Base-by-base conservation (phyloP, 2,329 filamentous ascomycete species). In the Cordyceps javanica region DNA sequence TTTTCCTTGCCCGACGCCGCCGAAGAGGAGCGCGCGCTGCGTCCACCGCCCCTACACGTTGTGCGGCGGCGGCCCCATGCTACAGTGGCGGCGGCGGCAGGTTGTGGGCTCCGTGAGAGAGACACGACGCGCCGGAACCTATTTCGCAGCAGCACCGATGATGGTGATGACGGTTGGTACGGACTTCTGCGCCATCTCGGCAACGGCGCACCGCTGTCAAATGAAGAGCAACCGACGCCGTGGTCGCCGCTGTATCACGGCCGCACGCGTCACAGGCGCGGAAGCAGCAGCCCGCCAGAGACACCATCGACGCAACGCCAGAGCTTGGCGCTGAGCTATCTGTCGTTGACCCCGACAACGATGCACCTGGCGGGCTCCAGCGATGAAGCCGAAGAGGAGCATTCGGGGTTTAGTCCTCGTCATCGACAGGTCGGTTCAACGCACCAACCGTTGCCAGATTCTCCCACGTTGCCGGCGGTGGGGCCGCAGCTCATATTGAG, bases 91-190 rank as follows among this genome's bases (percentile, higher is more conserved):
- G n/a, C n/a, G n/a, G n/a, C n/a, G n/a, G n/a, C n/a, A n/a, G n/a
- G n/a, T n/a, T 21, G 32, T 11, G 45, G 54, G 3, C 45, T 56
- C 25, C 54, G 54, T 3, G 34, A 56, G 44, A 19, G 54, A 11
- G 54, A 56, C 36, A 56, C 54, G n/a, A 56, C 54, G 26, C 23
- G 54, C 11, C 32, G 54, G 6, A 56, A 56, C 16, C 45, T 56
- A 19, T 56, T 56, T 19, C 28, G 44, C 45, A 42, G 34, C 42
- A 46, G 41, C 53, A 28, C 16, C 42, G 32, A 28, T n/a, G 23
- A 46, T 30, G 53, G 11, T n/a, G 23, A 42, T 4, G n/a, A 56
- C 9, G 36, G 42, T 26, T 21, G 39, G 19, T n/a, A 32, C 16
- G 45, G 44, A 4, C 21, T 50, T 19, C 34, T 56, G n/a, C 54